Percentiles rank a stretch among this genome's conserved stretches.
phyloP scores from a whole-genome alignment of 345 rosid species.

The Gossypium stocksii region DNA sequence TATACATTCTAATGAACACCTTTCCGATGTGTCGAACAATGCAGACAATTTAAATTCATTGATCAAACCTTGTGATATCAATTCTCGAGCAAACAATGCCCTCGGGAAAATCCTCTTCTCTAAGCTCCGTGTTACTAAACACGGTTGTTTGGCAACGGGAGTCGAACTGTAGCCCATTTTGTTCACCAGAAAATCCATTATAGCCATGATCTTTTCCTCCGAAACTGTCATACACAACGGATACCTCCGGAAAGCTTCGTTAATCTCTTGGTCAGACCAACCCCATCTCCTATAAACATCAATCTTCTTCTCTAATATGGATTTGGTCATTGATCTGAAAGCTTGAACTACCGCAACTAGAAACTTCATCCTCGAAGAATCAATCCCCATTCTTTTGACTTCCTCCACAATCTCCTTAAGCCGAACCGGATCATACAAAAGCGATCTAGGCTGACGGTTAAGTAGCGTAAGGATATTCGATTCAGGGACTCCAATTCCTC shows the following conservation, averaged over 20 bases:
- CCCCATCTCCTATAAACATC: slow-evolving; percentile 16
- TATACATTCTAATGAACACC: slow-evolving; percentile 32
- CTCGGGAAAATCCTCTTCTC: slow-evolving; percentile 24
- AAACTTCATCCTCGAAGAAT: slow-evolving; percentile 15
- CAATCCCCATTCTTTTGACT: slow-evolving; percentile 20
- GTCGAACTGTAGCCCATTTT: slow-evolving; percentile 14
- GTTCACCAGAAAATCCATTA: slow-evolving; percentile 24
- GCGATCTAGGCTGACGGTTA: neutral
- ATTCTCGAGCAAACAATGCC: slow-evolving; percentile 6
- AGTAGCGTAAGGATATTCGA: neutral
- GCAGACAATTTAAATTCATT: slow-evolving; percentile 27
- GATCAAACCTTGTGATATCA: slow-evolving; percentile 3
- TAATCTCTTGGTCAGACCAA: slow-evolving; percentile 20
- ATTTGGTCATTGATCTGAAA: slow-evolving; percentile 5
- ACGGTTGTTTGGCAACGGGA: neutral
- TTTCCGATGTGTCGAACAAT: slow-evolving; percentile 31
- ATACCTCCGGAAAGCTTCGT: neutral
- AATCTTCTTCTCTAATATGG: slow-evolving; percentile 24
- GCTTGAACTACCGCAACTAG: neutral
- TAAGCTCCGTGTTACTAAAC: slow-evolving; percentile 5
- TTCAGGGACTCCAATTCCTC: slow-evolving; percentile 22
- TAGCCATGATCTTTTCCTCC: slow-evolving; percentile 13
- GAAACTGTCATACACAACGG: slow-evolving; percentile 16
- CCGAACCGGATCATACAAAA: neutral
- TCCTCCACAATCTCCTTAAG: slow-evolving; percentile 15